Evolutionary conservation across 306 rosid genomes (phyloP).

Genomic region (Corylus heterophylla): DNA sequence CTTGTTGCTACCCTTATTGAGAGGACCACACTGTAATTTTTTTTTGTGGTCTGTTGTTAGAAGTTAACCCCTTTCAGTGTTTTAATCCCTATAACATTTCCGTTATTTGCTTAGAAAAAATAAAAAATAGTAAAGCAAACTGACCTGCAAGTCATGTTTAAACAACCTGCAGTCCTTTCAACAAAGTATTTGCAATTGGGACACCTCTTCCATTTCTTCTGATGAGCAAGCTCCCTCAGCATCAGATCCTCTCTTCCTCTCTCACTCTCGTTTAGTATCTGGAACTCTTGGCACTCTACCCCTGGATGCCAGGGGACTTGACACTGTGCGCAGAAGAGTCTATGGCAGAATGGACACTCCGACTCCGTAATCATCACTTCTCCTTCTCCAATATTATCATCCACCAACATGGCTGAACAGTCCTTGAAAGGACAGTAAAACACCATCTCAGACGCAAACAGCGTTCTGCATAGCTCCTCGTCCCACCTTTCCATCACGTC

Average conservation of each 20-base stretch:
- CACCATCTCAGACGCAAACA: conserved; percentile 32
- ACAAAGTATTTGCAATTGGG: conserved; percentile 50
- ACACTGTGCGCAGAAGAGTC: conserved; percentile 65
- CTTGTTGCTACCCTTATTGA: no score
- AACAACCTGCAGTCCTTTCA: conserved; percentile 49
- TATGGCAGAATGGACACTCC: conserved; percentile 62
- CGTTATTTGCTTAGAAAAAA: no score
- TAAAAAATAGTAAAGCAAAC: not conserved
- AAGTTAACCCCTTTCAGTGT: no score
- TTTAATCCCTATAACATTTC: no score
- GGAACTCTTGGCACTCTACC: conserved; percentile 43
- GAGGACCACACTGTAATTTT: no score
- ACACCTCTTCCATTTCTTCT: conserved; percentile 53
- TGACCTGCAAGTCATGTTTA: conserved; percentile 62
- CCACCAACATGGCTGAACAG: conserved; percentile 51
- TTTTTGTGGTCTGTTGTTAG: no score
- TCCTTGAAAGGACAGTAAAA: conserved; percentile 62
- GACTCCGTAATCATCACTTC: conserved; percentile 18
- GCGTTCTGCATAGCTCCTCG: conserved; percentile 40
- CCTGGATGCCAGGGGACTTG: conserved; percentile 63
- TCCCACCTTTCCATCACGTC: conserved; percentile 49
- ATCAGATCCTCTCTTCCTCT: conserved; percentile 42
- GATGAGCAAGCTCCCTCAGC: conserved; percentile 44
- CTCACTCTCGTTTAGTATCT: conserved; percentile 37
- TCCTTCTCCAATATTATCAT: conserved; percentile 16